Conservation (phyloP, 2,329 filamentous ascomycete genomes). For the Cucurbitaria berberidis region DNA sequence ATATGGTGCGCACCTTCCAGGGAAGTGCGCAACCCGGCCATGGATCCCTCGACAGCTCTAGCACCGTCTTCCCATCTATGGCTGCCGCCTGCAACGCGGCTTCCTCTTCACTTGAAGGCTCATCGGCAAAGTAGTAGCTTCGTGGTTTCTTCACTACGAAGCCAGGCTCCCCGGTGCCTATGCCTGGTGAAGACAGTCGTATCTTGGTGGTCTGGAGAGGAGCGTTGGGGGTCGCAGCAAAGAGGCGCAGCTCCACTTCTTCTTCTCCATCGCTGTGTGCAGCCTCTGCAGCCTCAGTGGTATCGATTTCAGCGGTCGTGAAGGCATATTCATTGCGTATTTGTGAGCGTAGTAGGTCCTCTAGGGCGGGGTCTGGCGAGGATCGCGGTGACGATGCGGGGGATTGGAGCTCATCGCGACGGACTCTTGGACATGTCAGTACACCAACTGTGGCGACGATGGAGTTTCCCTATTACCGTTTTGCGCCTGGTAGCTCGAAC, state of each 20-base stretch:
- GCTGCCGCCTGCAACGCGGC: slow-evolving; percentile 33
- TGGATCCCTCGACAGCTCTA: slow-evolving; percentile 35
- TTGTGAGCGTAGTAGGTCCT: slow-evolving; percentile 38
- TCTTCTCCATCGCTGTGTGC: slow-evolving; percentile 28
- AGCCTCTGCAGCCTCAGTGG: slow-evolving; percentile 1
- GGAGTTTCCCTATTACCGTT: slow-evolving; percentile 23
- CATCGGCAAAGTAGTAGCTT: slow-evolving; percentile 45
- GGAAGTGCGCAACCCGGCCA: slow-evolving; percentile 46
- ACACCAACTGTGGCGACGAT: slow-evolving; percentile 2
- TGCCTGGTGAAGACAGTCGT: slow-evolving; percentile 39
- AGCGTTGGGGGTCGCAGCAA: slow-evolving; percentile 34
- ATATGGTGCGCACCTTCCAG: slow-evolving; percentile 44
- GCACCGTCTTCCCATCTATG: slow-evolving; percentile 35
- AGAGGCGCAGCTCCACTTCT: slow-evolving; percentile 44
- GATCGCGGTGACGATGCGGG: slow-evolving; percentile 42
- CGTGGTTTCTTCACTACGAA: slow-evolving; percentile 39
- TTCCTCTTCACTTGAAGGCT: slow-evolving; percentile 29
- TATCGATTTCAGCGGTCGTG: slow-evolving; percentile 16
- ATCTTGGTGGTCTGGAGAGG: slow-evolving; percentile 36
- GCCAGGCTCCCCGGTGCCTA: slow-evolving; percentile 30
- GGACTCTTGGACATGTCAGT: slow-evolving; percentile 32
- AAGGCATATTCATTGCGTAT: slow-evolving; percentile 33
- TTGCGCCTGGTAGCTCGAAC: slow-evolving; percentile 32
- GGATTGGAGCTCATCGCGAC: slow-evolving; percentile 45
- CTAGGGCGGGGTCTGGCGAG: slow-evolving; percentile 42